These are phyloP conservation scores for Telopea speciosissima DNA, from an alignment of 177 flowering plant genomes.

Conservation along the genomic window DNA sequence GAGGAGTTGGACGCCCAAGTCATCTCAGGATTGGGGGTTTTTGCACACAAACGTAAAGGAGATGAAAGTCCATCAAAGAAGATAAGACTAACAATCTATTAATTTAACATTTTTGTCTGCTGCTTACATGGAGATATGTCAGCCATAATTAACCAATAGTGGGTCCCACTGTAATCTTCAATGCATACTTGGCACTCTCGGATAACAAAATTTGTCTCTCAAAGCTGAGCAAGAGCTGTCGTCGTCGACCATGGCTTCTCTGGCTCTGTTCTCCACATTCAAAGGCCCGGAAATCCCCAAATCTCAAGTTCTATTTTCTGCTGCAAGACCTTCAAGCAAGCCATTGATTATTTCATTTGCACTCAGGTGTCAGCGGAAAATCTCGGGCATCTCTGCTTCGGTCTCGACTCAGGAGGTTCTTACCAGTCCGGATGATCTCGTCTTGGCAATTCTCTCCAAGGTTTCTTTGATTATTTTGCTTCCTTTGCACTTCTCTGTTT, in stretches of 20 bases:
- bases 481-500: not conserved
- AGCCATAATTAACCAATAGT: no score
- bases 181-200: no score
- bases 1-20: no score
- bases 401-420: constrained; percentile 22
- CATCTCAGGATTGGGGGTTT: no score
- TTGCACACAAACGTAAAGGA: no score
- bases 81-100: no score
- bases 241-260: constrained; percentile 9
- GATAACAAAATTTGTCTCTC: not conserved
- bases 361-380: constrained; percentile 2
- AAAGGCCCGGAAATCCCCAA: constrained; percentile 10
- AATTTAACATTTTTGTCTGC: no score
- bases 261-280: constrained; percentile 15
- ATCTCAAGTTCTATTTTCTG: constrained; percentile 4
- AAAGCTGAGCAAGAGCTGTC: not conserved
- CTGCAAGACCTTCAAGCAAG: constrained; percentile 6
- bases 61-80: no score
- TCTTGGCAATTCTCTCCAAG: constrained; percentile 57
- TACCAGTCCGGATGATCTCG: constrained; percentile 42
- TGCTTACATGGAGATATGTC: no score
- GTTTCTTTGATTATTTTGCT: constrained; percentile 17
- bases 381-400: constrained; percentile 14
- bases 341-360: constrained; percentile 6
- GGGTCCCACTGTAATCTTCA: no score